phyloP scores from a whole-genome alignment of 768 basidiomycete species.

The Tephrocybe rancida region DNA sequence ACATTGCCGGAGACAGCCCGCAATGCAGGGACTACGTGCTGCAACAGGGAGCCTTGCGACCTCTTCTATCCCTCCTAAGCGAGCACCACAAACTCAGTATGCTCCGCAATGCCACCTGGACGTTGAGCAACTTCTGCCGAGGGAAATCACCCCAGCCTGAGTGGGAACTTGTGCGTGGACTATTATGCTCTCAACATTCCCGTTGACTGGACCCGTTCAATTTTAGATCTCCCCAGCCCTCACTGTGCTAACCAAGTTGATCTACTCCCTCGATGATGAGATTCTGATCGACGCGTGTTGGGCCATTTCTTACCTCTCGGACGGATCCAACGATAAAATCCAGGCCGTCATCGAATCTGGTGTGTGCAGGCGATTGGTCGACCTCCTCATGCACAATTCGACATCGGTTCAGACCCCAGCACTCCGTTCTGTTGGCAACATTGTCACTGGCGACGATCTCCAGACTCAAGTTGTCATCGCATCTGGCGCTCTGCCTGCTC shows the following conservation, averaged over 20 bases:
- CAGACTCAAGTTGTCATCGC: constrained; percentile 99
- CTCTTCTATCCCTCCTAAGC: constrained; percentile 85
- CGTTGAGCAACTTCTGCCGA: constrained; percentile 97
- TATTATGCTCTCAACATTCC: constrained; percentile 5
- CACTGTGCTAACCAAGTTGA: constrained; percentile 95
- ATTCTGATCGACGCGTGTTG: constrained; percentile 99
- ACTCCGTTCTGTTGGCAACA: constrained; percentile 97
- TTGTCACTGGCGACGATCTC: constrained; percentile 98
- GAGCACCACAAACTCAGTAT: constrained; percentile 99
- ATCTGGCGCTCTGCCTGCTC: constrained; percentile 93
- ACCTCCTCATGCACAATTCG: constrained; percentile 92
- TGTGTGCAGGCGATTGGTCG: constrained; percentile 95
- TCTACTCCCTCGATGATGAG: constrained; percentile 98
- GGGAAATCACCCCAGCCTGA: constrained; percentile 98
- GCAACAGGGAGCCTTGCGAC: constrained; percentile 89
- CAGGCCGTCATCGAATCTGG: constrained; percentile 99
- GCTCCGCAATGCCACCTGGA: constrained; percentile 99
- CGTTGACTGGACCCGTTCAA: constrained; percentile 18
- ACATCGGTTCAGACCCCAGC: constrained; percentile 98
- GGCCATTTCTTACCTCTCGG: constrained; percentile 99
- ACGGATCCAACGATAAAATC: constrained; percentile 99
- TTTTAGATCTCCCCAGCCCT: constrained; percentile 98
- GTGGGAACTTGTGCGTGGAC: constrained; percentile 86
- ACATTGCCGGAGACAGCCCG: constrained; percentile 98
- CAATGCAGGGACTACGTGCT: constrained; percentile 97